These are phyloP conservation scores for Trichoderma oligosporum DNA, from an alignment of 2,329 filamentous ascomycete genomes.

Conservation along the genomic window DNA sequence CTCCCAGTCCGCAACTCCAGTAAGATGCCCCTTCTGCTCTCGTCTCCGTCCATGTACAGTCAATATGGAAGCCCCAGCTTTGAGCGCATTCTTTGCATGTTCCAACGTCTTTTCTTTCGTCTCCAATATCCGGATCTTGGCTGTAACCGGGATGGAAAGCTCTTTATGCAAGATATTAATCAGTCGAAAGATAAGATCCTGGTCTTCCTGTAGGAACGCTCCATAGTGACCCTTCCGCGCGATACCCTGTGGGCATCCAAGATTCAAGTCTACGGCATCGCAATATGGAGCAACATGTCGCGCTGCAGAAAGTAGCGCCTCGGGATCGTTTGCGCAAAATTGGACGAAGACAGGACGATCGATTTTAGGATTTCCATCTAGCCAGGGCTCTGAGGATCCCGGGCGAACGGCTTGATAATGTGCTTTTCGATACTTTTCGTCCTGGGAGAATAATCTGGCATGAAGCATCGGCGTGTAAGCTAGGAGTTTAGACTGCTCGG, in stretches of 20 bases:
- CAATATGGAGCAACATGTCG: slow-evolving; percentile 77
- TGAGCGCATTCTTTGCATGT: slow-evolving; percentile 83
- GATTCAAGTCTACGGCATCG: slow-evolving; percentile 91
- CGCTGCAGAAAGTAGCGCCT: slow-evolving; percentile 76
- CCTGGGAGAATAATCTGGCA: slow-evolving; percentile 79
- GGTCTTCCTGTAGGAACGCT: slow-evolving; percentile 91
- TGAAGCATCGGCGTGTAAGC: slow-evolving; percentile 97
- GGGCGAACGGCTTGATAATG: slow-evolving; percentile 70
- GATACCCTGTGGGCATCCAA: slow-evolving; percentile 95
- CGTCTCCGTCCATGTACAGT: slow-evolving; percentile 85
- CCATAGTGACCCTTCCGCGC: slow-evolving; percentile 88
- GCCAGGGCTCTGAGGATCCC: slow-evolving; percentile 45
- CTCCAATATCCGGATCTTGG: slow-evolving; percentile 89
- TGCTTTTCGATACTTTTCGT: slow-evolving; percentile 67
- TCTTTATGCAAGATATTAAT: slow-evolving; percentile 78
- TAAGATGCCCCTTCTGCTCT: slow-evolving; percentile 95
- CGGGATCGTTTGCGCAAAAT: slow-evolving; percentile 87
- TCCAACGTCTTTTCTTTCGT: slow-evolving; percentile 80
- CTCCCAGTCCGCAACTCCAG: slow-evolving; percentile 89
- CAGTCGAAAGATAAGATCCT: slow-evolving; percentile 74
- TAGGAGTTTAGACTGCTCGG: slow-evolving; percentile 63
- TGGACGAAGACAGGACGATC: slow-evolving; percentile 93
- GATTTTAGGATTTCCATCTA: slow-evolving; percentile 81
- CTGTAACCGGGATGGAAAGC: slow-evolving; percentile 80
- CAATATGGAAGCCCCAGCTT: slow-evolving; percentile 85